Percentiles rank a stretch among this genome's conserved stretches.
Evolutionary conservation across 2,329 filamentous ascomycete genomes (phyloP).

Genomic region (Ophiosphaerella korrae): DNA sequence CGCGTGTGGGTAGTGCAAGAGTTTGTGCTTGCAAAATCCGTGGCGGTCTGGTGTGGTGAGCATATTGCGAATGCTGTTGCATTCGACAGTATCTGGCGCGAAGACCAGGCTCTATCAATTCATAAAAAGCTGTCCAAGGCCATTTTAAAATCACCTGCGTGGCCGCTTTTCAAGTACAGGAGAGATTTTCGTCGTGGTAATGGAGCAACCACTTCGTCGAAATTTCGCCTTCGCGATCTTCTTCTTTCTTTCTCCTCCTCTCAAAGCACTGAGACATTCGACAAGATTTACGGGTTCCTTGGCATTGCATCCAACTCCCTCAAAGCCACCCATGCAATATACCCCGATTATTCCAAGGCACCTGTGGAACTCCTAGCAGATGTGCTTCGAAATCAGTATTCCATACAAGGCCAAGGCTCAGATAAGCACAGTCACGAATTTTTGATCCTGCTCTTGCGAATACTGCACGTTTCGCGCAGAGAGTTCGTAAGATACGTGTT

Average conservation of each 20-base stretch:
- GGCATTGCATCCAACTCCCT: conserved; percentile 13
- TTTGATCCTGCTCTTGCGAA: conserved; percentile 11
- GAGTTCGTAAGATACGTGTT: conserved; percentile 12
- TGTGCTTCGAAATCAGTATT: conserved; percentile 17
- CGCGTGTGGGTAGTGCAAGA: conserved; percentile 9
- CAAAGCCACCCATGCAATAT: conserved; percentile 6
- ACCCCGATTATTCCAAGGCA: conserved; percentile 16
- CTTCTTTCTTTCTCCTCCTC: conserved; percentile 14
- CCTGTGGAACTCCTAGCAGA: conserved; percentile 16
- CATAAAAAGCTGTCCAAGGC: not conserved
- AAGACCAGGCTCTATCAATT: not conserved
- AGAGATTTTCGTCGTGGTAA: conserved; percentile 15
- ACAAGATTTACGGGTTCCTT: conserved; percentile 18
- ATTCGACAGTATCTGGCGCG: conserved; percentile 15
- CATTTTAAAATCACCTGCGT: conserved; percentile 6
- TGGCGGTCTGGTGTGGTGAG: conserved; percentile 1
- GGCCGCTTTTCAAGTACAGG: conserved; percentile 16
- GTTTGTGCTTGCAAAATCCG: conserved; percentile 3
- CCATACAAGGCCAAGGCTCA: not conserved
- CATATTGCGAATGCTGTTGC: not conserved
- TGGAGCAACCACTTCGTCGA: conserved; percentile 7
- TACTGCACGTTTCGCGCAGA: conserved; percentile 11
- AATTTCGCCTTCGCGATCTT: conserved; percentile 17
- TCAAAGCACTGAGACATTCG: conserved; percentile 14
- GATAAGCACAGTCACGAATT: conserved; percentile 14